Evolutionary conservation across 352 stramenopile genomes (phyloP), one percentile per base, ranked within the genome.

Genomic region (Pythium vanterpoolii): DNA sequence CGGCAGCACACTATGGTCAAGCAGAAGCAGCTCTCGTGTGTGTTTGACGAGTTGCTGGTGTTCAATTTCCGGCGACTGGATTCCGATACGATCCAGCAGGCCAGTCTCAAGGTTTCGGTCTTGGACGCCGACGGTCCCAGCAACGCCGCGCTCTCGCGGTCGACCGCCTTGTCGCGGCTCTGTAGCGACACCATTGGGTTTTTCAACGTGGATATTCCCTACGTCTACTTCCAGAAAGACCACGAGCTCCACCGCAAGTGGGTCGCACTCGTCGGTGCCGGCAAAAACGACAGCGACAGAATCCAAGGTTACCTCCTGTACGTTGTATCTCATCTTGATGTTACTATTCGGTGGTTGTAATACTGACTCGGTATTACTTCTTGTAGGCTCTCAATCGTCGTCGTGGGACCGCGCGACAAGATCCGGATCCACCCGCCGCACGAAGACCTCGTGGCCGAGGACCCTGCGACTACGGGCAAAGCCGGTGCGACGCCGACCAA

Each of bases 41-140:
- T 97, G 3, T 97, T 96, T 72, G 92, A 98, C 65, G 87, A 97
- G 60, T 79, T 82, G 16, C 72, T 97, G 24, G 93, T 93, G 53
- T 96, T 98, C 66, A 87, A 94, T 58, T 91, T 97, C 34, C 73
- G 74, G 27, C 65, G 92, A 40, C 18, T 96, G 7, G 81, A 92
- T 62, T 88, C 83, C 66, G 81, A 91, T 30, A 76, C 71, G 18
- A 66, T 90, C 8, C 74, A 95, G 59, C 75, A 85, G 51, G 77
- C 79, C 38, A 87, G 60, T 31, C 88, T 96, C 56, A 87, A 88
- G 54, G 73, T 96, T 23, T 86, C 79, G 1, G 85, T 94, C n/a
- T 73, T 90, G n/a, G 87, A 95, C 46, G 87, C 83, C 7, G 84
- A 96, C 64, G 67, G 70, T 1, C 71, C 71, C 4, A 42, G 53